Base-by-base conservation (phyloP, 2,329 filamentous ascomycete genomes). In the Dactylella cylindrospora region DNA sequence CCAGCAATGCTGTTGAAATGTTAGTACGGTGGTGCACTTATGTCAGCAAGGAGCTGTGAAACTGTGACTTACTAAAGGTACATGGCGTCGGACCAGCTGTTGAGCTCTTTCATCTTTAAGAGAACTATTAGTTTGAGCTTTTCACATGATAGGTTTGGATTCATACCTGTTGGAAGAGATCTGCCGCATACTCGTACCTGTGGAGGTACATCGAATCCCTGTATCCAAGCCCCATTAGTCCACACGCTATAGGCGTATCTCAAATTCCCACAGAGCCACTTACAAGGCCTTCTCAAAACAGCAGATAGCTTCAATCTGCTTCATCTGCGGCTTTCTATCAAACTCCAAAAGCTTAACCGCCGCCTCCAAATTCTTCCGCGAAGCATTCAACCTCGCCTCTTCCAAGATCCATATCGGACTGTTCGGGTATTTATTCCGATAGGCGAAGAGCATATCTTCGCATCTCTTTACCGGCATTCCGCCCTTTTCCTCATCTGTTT, bases 351-450 rank as follows among this genome's bases (percentile, higher is more conserved):
- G 76, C 1, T 79, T 75, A 31, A 95, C 76, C 0, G 90, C 85
- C 25, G 80, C 78, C 23, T 82, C 76, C 0, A 96, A 75, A 39
- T 85, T 75, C 29, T 81, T 80, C 46, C 84, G 81, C 28, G 83
- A 82, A 5, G 84, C 82, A 22, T 84, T 74, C 76, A 90, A 84
- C 20, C 90, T 80, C 0, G 90, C 86, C 74, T 96, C 88, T 72
- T 97, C 91, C 1, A 97, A 76, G 12, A 85, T 78, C 91, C 91
- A 98, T 7, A 97, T 78, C 38, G 85, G 80, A 40, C 86, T 90
- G 46, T 88, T 82, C 0, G 90, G 90, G 69, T 95, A 95, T 2
- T 85, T 81, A 17, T 74, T 70, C 36, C 88, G 81, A 86, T 96
- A 93, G 22, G 84, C 80, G 0, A 75, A 75, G 0, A 97, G 78